Evolutionary conservation across 371 early-diverging fungal genomes (phyloP), one percentile per base, ranked within the genome.

Genomic region (Coemansia sp.): DNA sequence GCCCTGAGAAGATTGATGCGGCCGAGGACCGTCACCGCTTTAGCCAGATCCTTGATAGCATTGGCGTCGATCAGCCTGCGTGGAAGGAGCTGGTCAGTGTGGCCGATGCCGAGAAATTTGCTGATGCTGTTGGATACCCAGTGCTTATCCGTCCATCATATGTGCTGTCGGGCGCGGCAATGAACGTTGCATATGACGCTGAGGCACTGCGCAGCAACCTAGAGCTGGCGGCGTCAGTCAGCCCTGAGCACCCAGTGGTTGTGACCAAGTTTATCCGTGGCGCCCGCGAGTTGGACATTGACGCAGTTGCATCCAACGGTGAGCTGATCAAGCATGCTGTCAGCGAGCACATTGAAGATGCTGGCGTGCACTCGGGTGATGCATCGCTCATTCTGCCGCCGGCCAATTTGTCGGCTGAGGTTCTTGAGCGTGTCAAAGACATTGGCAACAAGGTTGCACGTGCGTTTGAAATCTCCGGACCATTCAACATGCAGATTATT

Each of bases 301-400:
- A 97, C 80, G 93, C 90, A 10, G 93, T 97, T 10, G 95, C 94
- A 8, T 79, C 84, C 34, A 72, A 95, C 6, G 97, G 97, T 63
- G 82, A 87, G 62, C 78, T 97, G 42, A 58, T 94, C 16, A 83
- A 87, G 53, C 92, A 94, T 65, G 95, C 91, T 51, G 88, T 97
- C 14, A 92, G 93, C 54, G 94, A 97, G 84, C 95, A 95, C 78
- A 88, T 97, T 59, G 95, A 97, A 81, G 91, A 94, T 63, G 95
- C 95, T 22, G 97, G 97, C 70, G 97, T 97, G 11, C 95, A 97
- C 77, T 94, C 95, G 62, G 97, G 95, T 60, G 95, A 97, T 82
- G 97, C 97, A 16, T 92, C 95, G n/a, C 82, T 95, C 57, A 85
- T 94, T 11, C 84, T 93, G 50, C 97, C 97, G 16, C 87, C 93